Evolutionary conservation across 1,139 yeast genomes (phyloP).

Genomic region (Hansenula sp.): DNA sequence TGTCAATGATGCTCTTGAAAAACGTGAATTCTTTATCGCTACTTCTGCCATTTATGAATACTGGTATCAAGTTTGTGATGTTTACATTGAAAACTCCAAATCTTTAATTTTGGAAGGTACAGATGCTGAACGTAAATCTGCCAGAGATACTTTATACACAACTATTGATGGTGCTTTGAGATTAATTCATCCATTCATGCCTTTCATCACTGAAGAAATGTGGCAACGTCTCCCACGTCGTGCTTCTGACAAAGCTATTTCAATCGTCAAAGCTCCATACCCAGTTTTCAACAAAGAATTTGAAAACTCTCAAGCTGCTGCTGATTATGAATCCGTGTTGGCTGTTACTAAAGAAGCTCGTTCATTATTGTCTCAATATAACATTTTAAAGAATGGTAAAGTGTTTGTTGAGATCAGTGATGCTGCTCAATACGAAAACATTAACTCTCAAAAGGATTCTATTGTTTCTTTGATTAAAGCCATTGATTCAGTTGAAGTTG

Average conservation of each 20-base stretch:
- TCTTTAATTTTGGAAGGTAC: constrained; percentile 89
- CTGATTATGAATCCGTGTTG: constrained; percentile 77
- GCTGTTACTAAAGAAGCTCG: constrained; percentile 90
- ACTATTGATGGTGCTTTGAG: constrained; percentile 88
- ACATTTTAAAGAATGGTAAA: constrained; percentile 82
- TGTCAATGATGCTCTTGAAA: constrained; percentile 65
- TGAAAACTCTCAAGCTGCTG: constrained; percentile 58
- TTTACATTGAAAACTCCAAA: constrained; percentile 96
- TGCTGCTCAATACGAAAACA: constrained; percentile 45
- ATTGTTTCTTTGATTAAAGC: constrained; percentile 91
- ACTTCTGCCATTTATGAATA: constrained; percentile 85
- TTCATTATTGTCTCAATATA: constrained; percentile 86
- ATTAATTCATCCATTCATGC: constrained; percentile 98
- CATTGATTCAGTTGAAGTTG: constrained; percentile 66
- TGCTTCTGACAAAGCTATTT: constrained; percentile 57
- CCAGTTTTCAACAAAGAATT: constrained; percentile 63
- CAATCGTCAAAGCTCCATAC: constrained; percentile 78
- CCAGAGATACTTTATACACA: constrained; percentile 90
- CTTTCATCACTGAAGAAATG: constrained; percentile 93
- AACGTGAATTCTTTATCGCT: constrained; percentile 84
- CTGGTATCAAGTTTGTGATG: constrained; percentile 96
- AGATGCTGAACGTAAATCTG: constrained; percentile 76
- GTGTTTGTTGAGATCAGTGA: constrained; percentile 70
- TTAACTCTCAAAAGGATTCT: constrained; percentile 69
- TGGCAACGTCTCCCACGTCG: constrained; percentile 98